Conservation (phyloP, 106 monocot species). For the Platanthera zijinensis region DNA sequence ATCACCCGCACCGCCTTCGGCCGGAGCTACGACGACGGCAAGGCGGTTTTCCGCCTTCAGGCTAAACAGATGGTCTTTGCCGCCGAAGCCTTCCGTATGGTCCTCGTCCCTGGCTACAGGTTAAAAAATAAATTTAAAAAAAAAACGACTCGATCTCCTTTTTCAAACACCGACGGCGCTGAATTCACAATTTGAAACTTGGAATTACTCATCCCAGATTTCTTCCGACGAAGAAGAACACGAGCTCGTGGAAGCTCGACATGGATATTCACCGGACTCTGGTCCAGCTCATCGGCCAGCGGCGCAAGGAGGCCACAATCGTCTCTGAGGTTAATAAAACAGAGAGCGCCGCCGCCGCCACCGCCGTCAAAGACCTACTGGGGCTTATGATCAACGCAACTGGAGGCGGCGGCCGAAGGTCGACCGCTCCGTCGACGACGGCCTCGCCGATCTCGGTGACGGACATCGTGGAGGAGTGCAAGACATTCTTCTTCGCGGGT, state of each 20-base stretch:
- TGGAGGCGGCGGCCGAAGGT: background rate
- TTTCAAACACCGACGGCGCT: background rate
- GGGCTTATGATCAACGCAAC: conserved; percentile 49
- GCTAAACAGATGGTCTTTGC: conserved; percentile 72
- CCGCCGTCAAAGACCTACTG: conserved; percentile 30
- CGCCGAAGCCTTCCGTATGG: conserved; percentile 74
- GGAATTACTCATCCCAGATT: conserved; percentile 26
- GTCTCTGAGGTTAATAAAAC: background rate
- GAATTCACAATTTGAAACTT: background rate
- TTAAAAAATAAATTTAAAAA: background rate
- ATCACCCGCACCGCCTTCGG: conserved; percentile 51
- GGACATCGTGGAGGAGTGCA: conserved; percentile 86
- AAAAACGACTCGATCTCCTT: background rate
- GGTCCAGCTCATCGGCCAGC: conserved; percentile 30
- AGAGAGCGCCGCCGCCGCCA: background rate
- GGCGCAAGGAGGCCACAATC: conserved; percentile 10
- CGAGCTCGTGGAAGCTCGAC: conserved; percentile 50
- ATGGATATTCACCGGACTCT: conserved; percentile 42
- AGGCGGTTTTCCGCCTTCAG: conserved; percentile 63
- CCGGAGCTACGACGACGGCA: conserved; percentile 57
- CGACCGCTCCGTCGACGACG: background rate
- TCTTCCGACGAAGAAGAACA: conserved; percentile 56
- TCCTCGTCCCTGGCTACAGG: conserved; percentile 28
- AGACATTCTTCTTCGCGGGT: conserved; percentile 91
- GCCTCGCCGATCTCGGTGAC: conserved; percentile 13